Evolutionary conservation across 225 moss, liverwort and hornwort species (phyloP), one percentile per base, ranked within the genome.

Genomic region (Lunularia cruciata): DNA sequence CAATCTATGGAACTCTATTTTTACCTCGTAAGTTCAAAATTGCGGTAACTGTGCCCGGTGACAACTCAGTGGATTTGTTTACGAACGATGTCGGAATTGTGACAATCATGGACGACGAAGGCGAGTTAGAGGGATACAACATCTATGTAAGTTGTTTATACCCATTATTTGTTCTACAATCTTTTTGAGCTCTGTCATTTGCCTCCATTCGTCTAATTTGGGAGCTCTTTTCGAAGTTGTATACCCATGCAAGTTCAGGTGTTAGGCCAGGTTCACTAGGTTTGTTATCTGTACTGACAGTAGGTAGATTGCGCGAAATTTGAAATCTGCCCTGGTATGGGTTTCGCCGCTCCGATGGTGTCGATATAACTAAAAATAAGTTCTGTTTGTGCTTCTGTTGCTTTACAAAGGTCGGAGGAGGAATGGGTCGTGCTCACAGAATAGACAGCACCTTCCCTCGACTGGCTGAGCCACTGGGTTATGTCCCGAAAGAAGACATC

Each of bases 1-100:
- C 94, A 0, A 95, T 95, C 18, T 95, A 95, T 19, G 94, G 94
- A 11, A 68, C 76, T 31, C 84, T 86, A 70, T 95, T 86, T 67
- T 80, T 95, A 61, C 94, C 94, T 7, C 65, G 94, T 65, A 95
- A 95, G 81, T 95, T 95, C 45, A 95, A 95, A 76, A 89, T 95
- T 70, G 94, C 94, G 16, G 84, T 95, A 18, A 91, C 94, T 12
- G 91, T 95, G 18, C 94, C 94, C n/a, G 89, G 87, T 10, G 94
- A 95, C 40, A 95, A 95, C 69, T 95, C 94, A 1, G 85, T 89
- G 14, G 94, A 95, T 73, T 73, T 95, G 36, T 84, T 91, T 70
- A 82, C 91, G 8, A 91, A 95, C 19, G 94, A 95, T 60, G 30
- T 95, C 30, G 94, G 94, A 60, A 86, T 95, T 62, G 91, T 95